phyloP scores from a whole-genome alignment of 345 rosid genomes.

The Eucalyptus regnans region DNA sequence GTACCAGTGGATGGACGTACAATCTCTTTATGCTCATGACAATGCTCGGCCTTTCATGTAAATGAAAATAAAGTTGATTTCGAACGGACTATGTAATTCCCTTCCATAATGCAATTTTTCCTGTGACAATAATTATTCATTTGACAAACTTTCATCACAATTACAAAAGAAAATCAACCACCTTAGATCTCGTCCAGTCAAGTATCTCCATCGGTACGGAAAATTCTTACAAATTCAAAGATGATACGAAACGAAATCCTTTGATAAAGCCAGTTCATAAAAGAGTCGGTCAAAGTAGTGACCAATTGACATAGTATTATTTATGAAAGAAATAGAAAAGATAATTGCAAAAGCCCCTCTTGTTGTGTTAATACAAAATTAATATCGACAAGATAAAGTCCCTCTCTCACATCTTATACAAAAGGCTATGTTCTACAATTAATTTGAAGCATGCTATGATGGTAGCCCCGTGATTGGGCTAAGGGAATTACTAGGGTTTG shows the following conservation, averaged over 20 bases:
- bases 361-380: background rate
- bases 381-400: background rate
- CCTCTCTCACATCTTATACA: background rate
- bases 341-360: background rate
- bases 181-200: fast-evolving
- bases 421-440: background rate
- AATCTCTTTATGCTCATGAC: background rate
- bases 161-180: background rate
- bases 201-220: background rate
- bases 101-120: background rate
- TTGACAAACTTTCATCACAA: background rate
- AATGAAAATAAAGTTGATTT: background rate
- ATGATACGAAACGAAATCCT: fast-evolving
- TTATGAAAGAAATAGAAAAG: background rate
- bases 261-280: fast-evolving
- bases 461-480: background rate
- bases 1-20: background rate
- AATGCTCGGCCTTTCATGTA: background rate
- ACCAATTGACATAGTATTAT: background rate
- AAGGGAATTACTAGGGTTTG: background rate
- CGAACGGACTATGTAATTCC: background rate
- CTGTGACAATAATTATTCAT: background rate
- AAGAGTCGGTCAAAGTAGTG: fast-evolving
- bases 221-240: background rate
- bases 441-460: background rate